phyloP scores from a whole-genome alignment of 257 asterid species.

The Agastache rugosa region DNA sequence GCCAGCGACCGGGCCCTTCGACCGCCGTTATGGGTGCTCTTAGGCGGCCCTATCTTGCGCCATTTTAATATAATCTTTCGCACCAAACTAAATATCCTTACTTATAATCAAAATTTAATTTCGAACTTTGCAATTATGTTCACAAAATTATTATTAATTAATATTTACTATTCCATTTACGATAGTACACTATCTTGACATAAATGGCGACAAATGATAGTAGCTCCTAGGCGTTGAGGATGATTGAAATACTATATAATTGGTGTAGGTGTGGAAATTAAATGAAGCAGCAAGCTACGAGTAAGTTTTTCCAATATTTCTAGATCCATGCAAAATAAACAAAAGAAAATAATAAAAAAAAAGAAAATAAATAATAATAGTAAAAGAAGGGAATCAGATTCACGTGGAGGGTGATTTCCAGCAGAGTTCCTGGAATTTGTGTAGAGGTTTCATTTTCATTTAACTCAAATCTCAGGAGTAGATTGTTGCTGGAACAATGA shows the following conservation, averaged over 20 bases:
- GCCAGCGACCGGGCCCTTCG: too few species aligned
- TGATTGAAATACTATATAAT: too few species aligned
- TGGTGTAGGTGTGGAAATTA: neutral
- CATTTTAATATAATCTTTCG: neutral
- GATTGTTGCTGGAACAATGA: constrained; percentile 50
- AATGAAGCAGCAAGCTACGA: neutral
- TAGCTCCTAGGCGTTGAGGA: too few species aligned
- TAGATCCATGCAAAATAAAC: constrained; percentile 44
- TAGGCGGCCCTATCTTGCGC: constrained; percentile 4
- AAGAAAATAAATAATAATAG: neutral
- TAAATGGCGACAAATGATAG: neutral
- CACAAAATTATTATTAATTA: too few species aligned
- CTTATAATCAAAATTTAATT: neutral
- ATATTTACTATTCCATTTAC: too few species aligned
- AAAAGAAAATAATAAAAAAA: neutral
- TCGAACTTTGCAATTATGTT: too few species aligned
- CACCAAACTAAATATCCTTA: neutral
- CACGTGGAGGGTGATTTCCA: constrained; percentile 79
- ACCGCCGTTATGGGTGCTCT: too few species aligned
- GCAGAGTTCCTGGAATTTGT: constrained; percentile 64
- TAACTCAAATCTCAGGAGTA: constrained; percentile 49
- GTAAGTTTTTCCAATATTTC: neutral
- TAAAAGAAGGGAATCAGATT: constrained; percentile 39
- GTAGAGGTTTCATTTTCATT: constrained; percentile 43
- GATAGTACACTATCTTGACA: too few species aligned